Evolutionary conservation across 768 basidiomycete species (phyloP).

Genomic region (Porpolomopsis calyptriformis): DNA sequence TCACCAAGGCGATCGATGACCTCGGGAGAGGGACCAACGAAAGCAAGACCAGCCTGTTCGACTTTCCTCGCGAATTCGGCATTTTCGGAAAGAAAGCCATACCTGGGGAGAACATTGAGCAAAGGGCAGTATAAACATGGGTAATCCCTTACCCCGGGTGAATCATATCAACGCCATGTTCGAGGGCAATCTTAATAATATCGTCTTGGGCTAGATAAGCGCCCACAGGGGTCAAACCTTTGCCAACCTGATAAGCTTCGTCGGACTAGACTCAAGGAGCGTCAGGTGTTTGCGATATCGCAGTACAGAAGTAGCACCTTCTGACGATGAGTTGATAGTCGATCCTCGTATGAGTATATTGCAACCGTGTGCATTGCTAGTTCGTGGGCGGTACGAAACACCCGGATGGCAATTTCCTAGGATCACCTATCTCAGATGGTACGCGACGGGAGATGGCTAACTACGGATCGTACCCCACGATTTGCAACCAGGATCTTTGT

Average conservation of each 20-base stretch:
- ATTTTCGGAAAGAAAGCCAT: slow-evolving; percentile 97
- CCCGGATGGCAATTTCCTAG: slow-evolving; percentile 97
- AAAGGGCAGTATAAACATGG: neutral
- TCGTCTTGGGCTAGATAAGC: slow-evolving; percentile 98
- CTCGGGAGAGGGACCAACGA: slow-evolving; percentile 91
- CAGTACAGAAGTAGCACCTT: slow-evolving; percentile 44
- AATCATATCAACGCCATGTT: slow-evolving; percentile 99
- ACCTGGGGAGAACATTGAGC: slow-evolving; percentile 35
- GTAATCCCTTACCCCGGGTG: slow-evolving; percentile 71
- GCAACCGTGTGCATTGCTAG: slow-evolving; percentile 99
- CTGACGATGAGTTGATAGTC: slow-evolving; percentile 93
- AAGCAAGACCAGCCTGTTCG: slow-evolving; percentile 93
- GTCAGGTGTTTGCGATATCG: slow-evolving; percentile 30
- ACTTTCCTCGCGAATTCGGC: slow-evolving; percentile 96
- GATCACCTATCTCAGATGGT: slow-evolving; percentile 5
- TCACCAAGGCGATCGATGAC: slow-evolving; percentile 97
- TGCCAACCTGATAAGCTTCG: slow-evolving; percentile 97
- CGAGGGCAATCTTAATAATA: slow-evolving; percentile 91
- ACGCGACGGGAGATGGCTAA: slow-evolving; percentile 7
- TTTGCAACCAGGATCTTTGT: slow-evolving; percentile 91
- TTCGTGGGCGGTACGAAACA: slow-evolving; percentile 97
- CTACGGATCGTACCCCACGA: slow-evolving; percentile 57
- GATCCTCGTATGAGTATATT: slow-evolving; percentile 95
- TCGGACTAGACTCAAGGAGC: slow-evolving; percentile 56
- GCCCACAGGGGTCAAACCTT: slow-evolving; percentile 89